phyloP scores from a whole-genome alignment of 169 alveolate genomes.

The Plasmodium vivax region DNA sequence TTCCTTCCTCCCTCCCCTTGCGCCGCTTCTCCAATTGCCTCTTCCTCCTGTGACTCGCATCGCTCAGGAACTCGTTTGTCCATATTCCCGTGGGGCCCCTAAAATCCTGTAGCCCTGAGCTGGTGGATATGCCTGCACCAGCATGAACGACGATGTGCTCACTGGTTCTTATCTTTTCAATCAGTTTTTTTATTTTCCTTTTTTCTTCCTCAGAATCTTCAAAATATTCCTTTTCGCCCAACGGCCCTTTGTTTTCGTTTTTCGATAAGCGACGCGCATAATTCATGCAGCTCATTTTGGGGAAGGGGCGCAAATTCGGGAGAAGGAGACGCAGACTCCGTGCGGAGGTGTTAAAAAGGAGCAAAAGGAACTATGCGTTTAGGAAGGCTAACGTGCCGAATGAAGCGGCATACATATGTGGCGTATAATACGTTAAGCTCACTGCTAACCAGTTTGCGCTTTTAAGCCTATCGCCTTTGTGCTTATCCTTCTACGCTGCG shows the following conservation, averaged over 20 bases:
- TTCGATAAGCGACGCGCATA: conserved; percentile 81
- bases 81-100: conserved; percentile 87
- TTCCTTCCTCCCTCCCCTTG: conserved; percentile 39
- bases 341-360: neutral
- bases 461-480: neutral
- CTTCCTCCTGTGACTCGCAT: conserved; percentile 31
- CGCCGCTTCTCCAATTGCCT: conserved; percentile 42
- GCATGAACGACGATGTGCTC: conserved; percentile 81
- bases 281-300: conserved; percentile 71
- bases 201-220: conserved; percentile 80
- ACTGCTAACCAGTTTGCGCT: neutral
- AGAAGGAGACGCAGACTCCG: neutral
- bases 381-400: neutral
- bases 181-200: conserved; percentile 74
- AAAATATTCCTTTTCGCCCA: conserved; percentile 80
- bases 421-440: neutral
- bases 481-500: neutral
- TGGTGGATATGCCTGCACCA: conserved; percentile 88
- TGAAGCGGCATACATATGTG: neutral
- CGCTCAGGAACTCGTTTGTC: conserved; percentile 78
- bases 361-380: neutral
- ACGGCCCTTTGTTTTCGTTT: conserved; percentile 86
- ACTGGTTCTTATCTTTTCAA: conserved; percentile 74
- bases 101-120: conserved; percentile 85
- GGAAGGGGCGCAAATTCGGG: neutral